Base-by-base conservation (phyloP, 2,329 filamentous ascomycete genomes). In the Coniochaeta sp. region DNA sequence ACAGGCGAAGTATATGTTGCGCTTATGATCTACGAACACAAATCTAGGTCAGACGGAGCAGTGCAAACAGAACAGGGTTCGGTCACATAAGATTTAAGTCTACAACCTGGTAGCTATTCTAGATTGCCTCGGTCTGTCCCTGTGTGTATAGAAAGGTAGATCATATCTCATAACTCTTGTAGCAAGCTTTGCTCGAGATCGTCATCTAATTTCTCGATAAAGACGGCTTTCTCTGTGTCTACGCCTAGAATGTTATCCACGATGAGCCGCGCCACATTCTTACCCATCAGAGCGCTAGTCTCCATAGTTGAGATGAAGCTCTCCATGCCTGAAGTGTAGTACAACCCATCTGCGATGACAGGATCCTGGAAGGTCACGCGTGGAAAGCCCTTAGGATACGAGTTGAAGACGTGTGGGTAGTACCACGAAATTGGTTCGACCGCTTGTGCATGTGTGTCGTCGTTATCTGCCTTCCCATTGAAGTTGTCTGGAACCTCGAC, bases 241-340 rank as follows among this genome's bases (percentile, higher is more conserved):
- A 16, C 36, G 28, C 63, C 72, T 64, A 72, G 68, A 72, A 80
- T 85, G 58, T 83, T 83, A 67, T 93, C 84, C 0, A 86, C 79
- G 54, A 93, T 79, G 59, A 95, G 75, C 64, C 80, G 81, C 9
- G 90, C 91, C 22, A 95, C 87, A 69, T 95, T 95, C 82, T 84
- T 91, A 0, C 95, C 95, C 86, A 95, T 95, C 66, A 98, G 74
- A 1, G 91, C 89, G 71, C 88, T 96, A 7, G 95, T 97, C 79
- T 99, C 95, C 95, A 99, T 98, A 0, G 92, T 96, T 11, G 89
- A 95, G 66, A 98, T 96, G 71, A 99, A 97, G 66, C 89, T 89
- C 75, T 98, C 93, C 50, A 98, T 96, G 22, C 85, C 86, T 12
- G 84, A 86, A 0, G 86, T 89, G 70, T 89, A 89, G 73, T 86